Evolutionary conservation across 257 asterid species (phyloP).

Genomic region (Plantago major): DNA sequence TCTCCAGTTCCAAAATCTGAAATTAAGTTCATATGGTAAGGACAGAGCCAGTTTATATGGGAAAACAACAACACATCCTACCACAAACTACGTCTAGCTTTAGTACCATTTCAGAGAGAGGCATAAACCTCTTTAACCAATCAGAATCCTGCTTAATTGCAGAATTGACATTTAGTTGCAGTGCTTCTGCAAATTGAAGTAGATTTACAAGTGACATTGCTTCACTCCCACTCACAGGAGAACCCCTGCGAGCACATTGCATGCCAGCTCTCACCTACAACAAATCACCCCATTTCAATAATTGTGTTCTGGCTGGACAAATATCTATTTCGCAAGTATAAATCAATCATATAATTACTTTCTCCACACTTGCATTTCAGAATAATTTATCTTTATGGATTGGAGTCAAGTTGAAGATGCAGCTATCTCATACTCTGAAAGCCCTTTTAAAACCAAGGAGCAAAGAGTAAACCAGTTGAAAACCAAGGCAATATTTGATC

Average conservation of each 20-base stretch:
- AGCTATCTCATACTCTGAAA: too few species aligned
- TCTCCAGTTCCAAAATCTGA: constrained; percentile 74
- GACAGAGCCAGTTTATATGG: background rate
- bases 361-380: too few species aligned
- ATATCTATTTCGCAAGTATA: too few species aligned
- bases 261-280: constrained; percentile 73
- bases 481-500: constrained; percentile 15
- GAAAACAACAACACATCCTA: constrained; percentile 15
- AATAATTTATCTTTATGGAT: too few species aligned
- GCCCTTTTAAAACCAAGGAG: too few species aligned
- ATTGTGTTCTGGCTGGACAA: too few species aligned
- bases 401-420: too few species aligned
- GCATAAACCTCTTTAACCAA: constrained; percentile 75
- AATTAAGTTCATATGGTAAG: constrained; percentile 18
- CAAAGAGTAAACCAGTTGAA: background rate
- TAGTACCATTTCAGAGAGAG: constrained; percentile 74
- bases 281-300: background rate
- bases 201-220: constrained; percentile 63
- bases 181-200: constrained; percentile 55
- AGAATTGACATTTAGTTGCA: constrained; percentile 70
- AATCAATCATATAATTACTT: too few species aligned
- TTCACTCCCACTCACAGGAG: constrained; percentile 66
- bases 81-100: constrained; percentile 7
- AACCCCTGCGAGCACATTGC: constrained; percentile 55
- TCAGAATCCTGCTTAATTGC: constrained; percentile 75